Evolutionary conservation across 2,329 filamentous ascomycete species (phyloP).

Genomic region (Nothophoma quercina): DNA sequence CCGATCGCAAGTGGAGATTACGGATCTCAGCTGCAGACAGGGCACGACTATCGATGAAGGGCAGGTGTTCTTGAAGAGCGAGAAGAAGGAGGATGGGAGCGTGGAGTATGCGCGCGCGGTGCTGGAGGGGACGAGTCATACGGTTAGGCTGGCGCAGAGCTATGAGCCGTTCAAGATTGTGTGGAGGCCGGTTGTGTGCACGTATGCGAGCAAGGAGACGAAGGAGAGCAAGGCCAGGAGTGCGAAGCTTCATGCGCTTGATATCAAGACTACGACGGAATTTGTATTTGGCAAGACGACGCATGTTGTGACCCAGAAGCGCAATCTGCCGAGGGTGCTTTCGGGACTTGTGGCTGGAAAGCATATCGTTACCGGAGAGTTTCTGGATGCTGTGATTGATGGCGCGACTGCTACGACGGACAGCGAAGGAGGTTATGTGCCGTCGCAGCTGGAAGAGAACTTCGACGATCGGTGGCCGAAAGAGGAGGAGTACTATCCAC

Average conservation of each 20-base stretch:
- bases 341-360: constrained; percentile 85
- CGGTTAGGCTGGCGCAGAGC: constrained; percentile 76
- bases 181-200: constrained; percentile 83
- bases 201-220: constrained; percentile 77
- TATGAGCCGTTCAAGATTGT: constrained; percentile 71
- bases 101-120: constrained; percentile 35
- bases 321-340: constrained; percentile 87
- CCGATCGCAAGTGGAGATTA: constrained; percentile 75
- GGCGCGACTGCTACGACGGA: constrained; percentile 58
- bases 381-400: constrained; percentile 74
- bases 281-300: constrained; percentile 78
- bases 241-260: constrained; percentile 77
- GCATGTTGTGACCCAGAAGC: constrained; percentile 86
- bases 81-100: constrained; percentile 53
- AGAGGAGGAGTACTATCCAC: constrained; percentile 74
- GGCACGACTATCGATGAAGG: constrained; percentile 81
- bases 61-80: constrained; percentile 68
- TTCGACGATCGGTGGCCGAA: constrained; percentile 83
- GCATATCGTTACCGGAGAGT: constrained; percentile 76
- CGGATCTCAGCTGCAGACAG: constrained; percentile 80
- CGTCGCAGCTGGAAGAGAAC: constrained; percentile 75
- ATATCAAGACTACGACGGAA: constrained; percentile 82
- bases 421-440: constrained; percentile 56
- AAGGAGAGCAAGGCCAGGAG: constrained; percentile 60
- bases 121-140: constrained; percentile 57